Percentiles rank a stretch among this genome's conserved stretches.
These are phyloP conservation scores for Achaetomiella virescens DNA, from an alignment of 495 filamentous ascomycete species.

Conservation along the genomic window DNA sequence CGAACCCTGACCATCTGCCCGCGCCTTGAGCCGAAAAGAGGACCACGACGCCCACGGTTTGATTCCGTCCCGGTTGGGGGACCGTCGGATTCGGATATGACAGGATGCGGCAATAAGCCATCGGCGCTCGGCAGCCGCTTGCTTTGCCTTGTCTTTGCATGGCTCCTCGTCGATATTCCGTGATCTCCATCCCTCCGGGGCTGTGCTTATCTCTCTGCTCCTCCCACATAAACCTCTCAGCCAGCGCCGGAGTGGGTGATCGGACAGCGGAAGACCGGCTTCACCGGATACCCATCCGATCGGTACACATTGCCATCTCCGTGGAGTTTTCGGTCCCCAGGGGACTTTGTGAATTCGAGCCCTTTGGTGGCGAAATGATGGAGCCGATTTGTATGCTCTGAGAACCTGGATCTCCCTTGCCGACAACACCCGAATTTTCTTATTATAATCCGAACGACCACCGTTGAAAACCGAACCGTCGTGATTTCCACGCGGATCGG, in stretches of 20 bases:
- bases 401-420: neutral
- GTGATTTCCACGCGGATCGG: neutral
- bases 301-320: no score
- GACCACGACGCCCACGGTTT: neutral
- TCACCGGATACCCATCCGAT: neutral
- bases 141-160: neutral
- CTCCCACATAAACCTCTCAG: neutral
- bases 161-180: no score
- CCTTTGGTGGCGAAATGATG: neutral
- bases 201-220: neutral
- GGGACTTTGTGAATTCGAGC: neutral
- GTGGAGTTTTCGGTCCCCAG: neutral
- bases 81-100: neutral
- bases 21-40: neutral
- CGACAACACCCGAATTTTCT: slow-evolving; percentile 7
- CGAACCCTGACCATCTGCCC: neutral
- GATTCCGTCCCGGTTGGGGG: neutral
- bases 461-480: neutral
- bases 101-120: neutral
- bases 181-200: neutral
- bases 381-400: neutral
- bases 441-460: neutral
- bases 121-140: neutral
- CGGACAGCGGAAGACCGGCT: neutral
- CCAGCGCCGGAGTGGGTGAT: neutral